phyloP scores from a whole-genome alignment of 2,329 filamentous ascomycete genomes.

The Cytospora paraplurivora region DNA sequence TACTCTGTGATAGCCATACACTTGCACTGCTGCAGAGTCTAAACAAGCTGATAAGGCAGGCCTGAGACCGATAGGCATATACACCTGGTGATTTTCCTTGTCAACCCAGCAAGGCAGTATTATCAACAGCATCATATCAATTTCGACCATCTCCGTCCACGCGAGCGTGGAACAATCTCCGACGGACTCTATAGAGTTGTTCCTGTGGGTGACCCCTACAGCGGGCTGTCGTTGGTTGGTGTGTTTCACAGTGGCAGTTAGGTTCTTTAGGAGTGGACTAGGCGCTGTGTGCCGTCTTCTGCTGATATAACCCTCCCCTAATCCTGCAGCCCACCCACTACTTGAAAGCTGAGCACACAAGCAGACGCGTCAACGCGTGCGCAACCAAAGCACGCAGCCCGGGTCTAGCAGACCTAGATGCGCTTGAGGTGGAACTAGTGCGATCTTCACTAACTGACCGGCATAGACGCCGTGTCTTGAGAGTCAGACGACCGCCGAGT shows the following conservation, averaged over 20 bases:
- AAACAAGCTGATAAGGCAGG: background rate
- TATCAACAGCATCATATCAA: no score
- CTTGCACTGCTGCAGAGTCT: background rate
- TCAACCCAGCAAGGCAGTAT: background rate
- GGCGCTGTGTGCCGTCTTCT: background rate
- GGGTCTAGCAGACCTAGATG: conserved; percentile 38
- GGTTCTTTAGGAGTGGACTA: background rate
- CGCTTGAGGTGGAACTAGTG: conserved; percentile 38
- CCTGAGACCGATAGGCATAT: background rate
- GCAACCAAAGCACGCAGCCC: conserved; percentile 36
- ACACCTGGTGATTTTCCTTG: background rate
- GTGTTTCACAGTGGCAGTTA: background rate
- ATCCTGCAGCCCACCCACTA: conserved; percentile 15
- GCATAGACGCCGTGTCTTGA: conserved; percentile 42
- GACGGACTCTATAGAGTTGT: background rate
- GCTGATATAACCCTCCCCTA: background rate
- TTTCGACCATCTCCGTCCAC: background rate
- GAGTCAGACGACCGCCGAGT: no score
- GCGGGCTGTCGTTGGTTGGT: background rate
- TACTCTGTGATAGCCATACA: background rate
- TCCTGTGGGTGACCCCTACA: background rate
- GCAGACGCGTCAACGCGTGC: background rate
- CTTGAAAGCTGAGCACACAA: background rate
- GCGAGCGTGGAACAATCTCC: background rate
- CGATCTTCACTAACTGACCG: conserved; percentile 50